Base-by-base conservation (phyloP, 768 basidiomycete genomes). In the Postia placenta region DNA sequence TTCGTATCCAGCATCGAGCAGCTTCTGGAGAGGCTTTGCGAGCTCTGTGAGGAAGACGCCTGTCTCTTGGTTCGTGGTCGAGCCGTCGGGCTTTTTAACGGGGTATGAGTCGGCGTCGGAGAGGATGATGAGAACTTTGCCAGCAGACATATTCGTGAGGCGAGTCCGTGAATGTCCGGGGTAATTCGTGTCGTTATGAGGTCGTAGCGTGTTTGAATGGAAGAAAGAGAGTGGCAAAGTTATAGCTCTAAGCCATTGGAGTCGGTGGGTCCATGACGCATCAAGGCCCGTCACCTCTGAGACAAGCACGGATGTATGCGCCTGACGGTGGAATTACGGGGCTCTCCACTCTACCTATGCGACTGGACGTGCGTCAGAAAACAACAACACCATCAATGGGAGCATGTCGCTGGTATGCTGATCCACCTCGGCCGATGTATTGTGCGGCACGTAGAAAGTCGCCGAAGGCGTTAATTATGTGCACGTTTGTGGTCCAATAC, bases 11-110 rank as follows among this genome's bases (percentile, higher is more conserved):
- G 57, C 55, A 52, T 62, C 59, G 24, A 64, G 52, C 14, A 64
- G 49, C 43, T 56, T 45, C 11, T 24, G 35, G 27, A 62, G 58
- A 11, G 59, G 62, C 44, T 58, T 57, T 3, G 60, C 56, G 25
- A 64, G 57, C 55, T 62, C 62, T 5, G 49, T 51, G n/a, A 60
- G 52, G 52, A 60, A 58, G 30, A 60, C 33, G n/a, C 57, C 56
- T 5, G 57, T 53, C 42, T 56, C 51, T 36, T 60, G 52, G 7
- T 56, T 50, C 1, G 45, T n/a, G 28, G 50, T 38, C 1, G 49
- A 40, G 19, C 60, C 57, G 52, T 57, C 56, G 30, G 47, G 40
- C 47, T 56, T 58, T 27, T 55, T 44, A 12, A 61, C 20, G 11
- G 53, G 27, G 27, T 53, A 61, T 22, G 49, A 47, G 47, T 57